Base-by-base conservation (phyloP, 163 green algal genomes). In the Trebouxia gelatinosa region DNA sequence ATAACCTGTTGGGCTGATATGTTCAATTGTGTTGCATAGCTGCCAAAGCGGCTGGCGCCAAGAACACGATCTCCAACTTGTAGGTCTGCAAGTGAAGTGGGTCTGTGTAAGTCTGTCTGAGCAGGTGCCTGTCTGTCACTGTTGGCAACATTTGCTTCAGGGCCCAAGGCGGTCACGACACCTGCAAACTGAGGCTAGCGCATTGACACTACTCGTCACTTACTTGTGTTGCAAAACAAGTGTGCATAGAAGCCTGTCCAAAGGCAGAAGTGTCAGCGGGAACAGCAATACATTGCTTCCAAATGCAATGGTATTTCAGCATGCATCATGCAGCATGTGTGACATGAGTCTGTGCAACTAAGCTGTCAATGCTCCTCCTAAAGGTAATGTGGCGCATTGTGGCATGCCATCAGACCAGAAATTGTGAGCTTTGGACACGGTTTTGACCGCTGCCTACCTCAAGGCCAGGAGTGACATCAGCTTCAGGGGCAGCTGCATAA, bases 171-270 rank as follows among this genome's bases (percentile, higher is more conserved):
- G 50, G 64, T 72, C 21, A 72, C n/a, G 6, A 72, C 21, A 51
- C 64, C 64, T 72, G 64, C 64, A 72, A 72, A 72, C 64, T 72
- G 37, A n/a, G n/a, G n/a, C n/a, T n/a, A n/a, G n/a, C n/a, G 21
- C 64, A 37, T 37, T 54, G 43, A 54, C 9, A 13, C 43, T 54
- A 13, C 13, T 9, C 43, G 13, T 23, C 11, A 54, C 43, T 54
- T 9, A 54, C 43, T 23, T 54, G 9, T 54, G 43, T 54, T 9
- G 13, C 31, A 46, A 31, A 7, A 31, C 9, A 26, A 31, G 13
- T 40, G 39, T 2, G 17, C 17, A 67, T 39, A n/a, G n/a, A n/a
- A n/a, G n/a, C n/a, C n/a, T n/a, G n/a, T n/a, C n/a, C n/a, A n/a
- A n/a, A n/a, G n/a, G n/a, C n/a, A n/a, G n/a, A n/a, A n/a, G n/a